A percentile compares a stretch with the other conserved stretches of the same genome.
phyloP scores from a whole-genome alignment of 331 rosid species.

The Malus hybrid region DNA sequence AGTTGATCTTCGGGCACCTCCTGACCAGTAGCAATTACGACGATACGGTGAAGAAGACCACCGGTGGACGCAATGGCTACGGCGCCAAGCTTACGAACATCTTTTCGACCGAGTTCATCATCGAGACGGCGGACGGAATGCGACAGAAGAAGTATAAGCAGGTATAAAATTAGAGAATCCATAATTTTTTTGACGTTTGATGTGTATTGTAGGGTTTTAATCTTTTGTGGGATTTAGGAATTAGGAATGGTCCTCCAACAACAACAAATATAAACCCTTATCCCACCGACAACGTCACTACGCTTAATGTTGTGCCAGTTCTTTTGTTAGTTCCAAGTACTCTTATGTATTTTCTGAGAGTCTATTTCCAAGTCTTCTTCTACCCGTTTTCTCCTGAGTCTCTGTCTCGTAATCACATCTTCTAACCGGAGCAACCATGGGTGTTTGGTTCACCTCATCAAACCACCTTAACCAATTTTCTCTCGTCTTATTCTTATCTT shows the following conservation, averaged over 20 bases:
- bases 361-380: too few relatives aligned
- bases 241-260: too few relatives aligned
- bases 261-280: too few relatives aligned
- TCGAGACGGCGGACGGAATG: slow-evolving; percentile 79
- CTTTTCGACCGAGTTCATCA: slow-evolving; percentile 68
- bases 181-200: background rate
- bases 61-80: slow-evolving; percentile 83
- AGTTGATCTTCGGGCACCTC: slow-evolving; percentile 78
- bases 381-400: too few relatives aligned
- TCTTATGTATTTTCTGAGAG: too few relatives aligned
- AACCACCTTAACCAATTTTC: too few relatives aligned
- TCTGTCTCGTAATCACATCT: too few relatives aligned
- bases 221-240: background rate
- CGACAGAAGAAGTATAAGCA: slow-evolving; percentile 81
- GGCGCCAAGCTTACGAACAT: slow-evolving; percentile 92
- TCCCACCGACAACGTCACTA: too few relatives aligned
- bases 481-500: too few relatives aligned
- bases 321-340: too few relatives aligned
- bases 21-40: slow-evolving; percentile 82
- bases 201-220: background rate
- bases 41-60: slow-evolving; percentile 70
- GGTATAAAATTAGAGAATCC: slow-evolving; percentile 25
- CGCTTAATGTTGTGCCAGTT: fast-evolving
- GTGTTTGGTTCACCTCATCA: too few relatives aligned
- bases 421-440: too few relatives aligned